A percentile compares a stretch with the other conserved stretches of the same genome.
phyloP scores from a whole-genome alignment of 1,139 yeast species.

The Nakaseomyces glabratus region DNA sequence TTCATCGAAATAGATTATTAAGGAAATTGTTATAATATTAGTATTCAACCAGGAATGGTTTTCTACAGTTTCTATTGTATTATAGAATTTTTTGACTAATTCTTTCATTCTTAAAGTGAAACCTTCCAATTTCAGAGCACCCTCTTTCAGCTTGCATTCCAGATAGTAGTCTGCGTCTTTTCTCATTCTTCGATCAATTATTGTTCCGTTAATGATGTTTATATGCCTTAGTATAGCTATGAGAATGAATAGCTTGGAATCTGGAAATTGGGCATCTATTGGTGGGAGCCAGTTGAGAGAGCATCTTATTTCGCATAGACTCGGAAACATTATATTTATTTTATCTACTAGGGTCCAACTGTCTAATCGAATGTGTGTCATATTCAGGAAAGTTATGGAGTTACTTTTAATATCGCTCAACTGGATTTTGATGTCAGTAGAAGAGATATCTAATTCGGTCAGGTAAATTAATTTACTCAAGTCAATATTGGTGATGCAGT shows the following conservation, averaged over 20 bases:
- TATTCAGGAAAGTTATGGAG: slow-evolving; percentile 30
- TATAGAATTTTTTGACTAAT: slow-evolving; percentile 16
- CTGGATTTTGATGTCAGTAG: slow-evolving; percentile 32
- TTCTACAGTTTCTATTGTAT: neutral
- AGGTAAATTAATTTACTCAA: slow-evolving; percentile 1
- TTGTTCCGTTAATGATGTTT: slow-evolving; percentile 63
- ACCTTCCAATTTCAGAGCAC: too few species aligned
- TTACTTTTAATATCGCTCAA: slow-evolving; percentile 9
- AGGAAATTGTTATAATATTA: neutral
- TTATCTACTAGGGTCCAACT: slow-evolving; percentile 45
- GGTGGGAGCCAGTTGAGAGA: neutral
- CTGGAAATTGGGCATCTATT: too few species aligned
- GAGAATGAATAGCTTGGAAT: too few species aligned
- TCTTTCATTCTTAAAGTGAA: too few species aligned
- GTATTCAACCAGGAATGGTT: neutral
- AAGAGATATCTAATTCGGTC: slow-evolving; percentile 37
- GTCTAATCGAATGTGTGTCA: slow-evolving; percentile 39
- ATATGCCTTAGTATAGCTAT: too few species aligned
- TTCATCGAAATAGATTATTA: neutral
- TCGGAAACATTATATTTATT: slow-evolving; percentile 33
- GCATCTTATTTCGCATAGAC: neutral
- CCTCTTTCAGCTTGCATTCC: too few species aligned
- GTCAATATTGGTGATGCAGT: too few species aligned
- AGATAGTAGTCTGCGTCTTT: too few species aligned
- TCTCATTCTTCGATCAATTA: slow-evolving; percentile 41